Evolutionary conservation across 306 rosid genomes (phyloP), one percentile per base, ranked within the genome.

Genomic region (Hippophae gyantsensis): DNA sequence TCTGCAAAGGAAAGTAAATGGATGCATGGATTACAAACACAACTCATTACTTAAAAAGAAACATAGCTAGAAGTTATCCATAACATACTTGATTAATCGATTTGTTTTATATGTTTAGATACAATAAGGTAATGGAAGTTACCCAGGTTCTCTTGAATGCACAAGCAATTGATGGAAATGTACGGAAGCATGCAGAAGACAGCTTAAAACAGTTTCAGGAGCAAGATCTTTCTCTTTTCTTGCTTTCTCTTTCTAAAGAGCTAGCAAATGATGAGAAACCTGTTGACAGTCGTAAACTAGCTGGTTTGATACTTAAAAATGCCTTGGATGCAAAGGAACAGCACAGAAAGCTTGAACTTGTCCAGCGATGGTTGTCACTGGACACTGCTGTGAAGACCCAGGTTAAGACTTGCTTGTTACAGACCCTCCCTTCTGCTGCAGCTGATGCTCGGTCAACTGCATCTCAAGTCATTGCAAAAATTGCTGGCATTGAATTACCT

Each of bases 251-350:
- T 40, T 81, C 95, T 52, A 79, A 82, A 54, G 97, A 89, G 68
- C 72, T 89, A 75, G 82, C 87, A 10, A 86, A 68, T 70, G 95
- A 86, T 61, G 97, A 83, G 43, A 89, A 86, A 54, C 97, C 97
- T 18, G 89, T 81, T 57, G 95, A 86, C 46, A 83, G 97, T 72
- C 86, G 95, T n/a, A 89, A 81, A 70, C 76, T 89, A 65, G 95
- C 95, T 6, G 97, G 97, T 74, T 66, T 89, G 78, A 81, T 89
- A 57, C 85, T 89, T 51, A 89, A 89, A 74, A 89, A 89, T 62
- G 90, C 92, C 46, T 69, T 89, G 87, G 97, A 89, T 72, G 90
- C 97, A 18, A 89, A 89, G 68, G 97, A 89, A 46, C 95, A 86
- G 55, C 81, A 59, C 73, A 86, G 87, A 71, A 89, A 89, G 73